Evolutionary conservation across 176 grass and related monocot species (phyloP).

Genomic region (Oropetium thomaeum): DNA sequence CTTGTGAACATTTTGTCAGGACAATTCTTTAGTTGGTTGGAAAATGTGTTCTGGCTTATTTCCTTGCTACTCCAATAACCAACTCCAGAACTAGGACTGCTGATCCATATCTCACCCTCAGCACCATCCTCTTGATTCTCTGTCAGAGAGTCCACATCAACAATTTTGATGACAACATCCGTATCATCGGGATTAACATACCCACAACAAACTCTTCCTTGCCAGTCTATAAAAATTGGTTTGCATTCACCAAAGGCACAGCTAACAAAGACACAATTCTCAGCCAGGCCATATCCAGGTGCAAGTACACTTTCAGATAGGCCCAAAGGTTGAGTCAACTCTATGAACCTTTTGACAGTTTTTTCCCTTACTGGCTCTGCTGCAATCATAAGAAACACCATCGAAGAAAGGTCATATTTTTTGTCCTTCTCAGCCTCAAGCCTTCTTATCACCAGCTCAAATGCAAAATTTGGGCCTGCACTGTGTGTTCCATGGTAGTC

Average conservation of each 20-base stretch:
- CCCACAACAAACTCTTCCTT: conserved; percentile 74
- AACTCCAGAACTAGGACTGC: conserved; percentile 71
- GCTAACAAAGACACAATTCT: conserved; percentile 70
- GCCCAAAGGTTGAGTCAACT: conserved; percentile 56
- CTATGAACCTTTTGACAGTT: conserved; percentile 65
- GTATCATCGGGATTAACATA: conserved; percentile 44
- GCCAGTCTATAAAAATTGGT: conserved; percentile 63
- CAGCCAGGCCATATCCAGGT: conserved; percentile 69
- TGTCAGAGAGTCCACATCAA: conserved; percentile 51
- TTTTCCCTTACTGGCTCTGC: conserved; percentile 79
- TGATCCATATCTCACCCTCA: conserved; percentile 87
- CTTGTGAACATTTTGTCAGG: conserved; percentile 59
- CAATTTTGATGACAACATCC: conserved; percentile 60
- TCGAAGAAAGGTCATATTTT: conserved; percentile 60
- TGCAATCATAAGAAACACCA: conserved; percentile 76
- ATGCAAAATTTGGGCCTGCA: conserved; percentile 76
- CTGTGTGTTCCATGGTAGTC: conserved; percentile 64
- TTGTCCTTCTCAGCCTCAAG: conserved; percentile 47
- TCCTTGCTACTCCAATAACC: conserved; percentile 61
- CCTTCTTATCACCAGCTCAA: conserved; percentile 65
- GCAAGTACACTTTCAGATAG: conserved; percentile 67
- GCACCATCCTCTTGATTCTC: conserved; percentile 47
- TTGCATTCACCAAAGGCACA: conserved; percentile 74
- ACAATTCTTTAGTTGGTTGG: conserved; percentile 50
- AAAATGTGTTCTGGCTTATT: conserved; percentile 70